Evolutionary conservation across 140 eudicot genomes (phyloP).

Genomic region (Stevia rebaudiana): DNA sequence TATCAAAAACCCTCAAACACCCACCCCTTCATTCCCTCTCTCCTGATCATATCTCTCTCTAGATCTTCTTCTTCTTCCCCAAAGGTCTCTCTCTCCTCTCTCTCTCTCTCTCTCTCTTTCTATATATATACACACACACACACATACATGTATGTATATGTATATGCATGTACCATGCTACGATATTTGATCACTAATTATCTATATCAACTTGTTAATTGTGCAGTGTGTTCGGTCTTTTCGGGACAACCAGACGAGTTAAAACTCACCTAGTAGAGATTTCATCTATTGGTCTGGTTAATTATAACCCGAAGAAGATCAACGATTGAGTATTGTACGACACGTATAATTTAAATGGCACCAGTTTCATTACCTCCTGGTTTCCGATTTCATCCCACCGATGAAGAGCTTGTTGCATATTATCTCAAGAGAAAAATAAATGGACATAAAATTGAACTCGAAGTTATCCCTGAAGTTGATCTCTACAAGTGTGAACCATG

Average conservation of each 20-base stretch:
- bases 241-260: conserved; percentile 28
- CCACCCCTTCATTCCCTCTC: conserved; percentile 29
- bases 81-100: conserved; percentile 42
- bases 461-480: conserved; percentile 96
- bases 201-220: conserved; percentile 9
- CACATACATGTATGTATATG: neutral
- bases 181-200: conserved; percentile 18
- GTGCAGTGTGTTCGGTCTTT: conserved; percentile 32
- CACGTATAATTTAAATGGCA: conserved; percentile 43
- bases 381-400: conserved; percentile 92
- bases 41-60: conserved; percentile 31
- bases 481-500: conserved; percentile 99
- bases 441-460: conserved; percentile 79
- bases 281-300: neutral
- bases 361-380: conserved; percentile 99
- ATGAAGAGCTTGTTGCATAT: conserved; percentile 88
- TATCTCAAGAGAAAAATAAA: conserved; percentile 90
- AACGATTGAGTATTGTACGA: neutral
- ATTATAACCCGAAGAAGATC: conserved; percentile 20
- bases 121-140: neutral
- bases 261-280: conserved; percentile 14
- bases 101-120: conserved; percentile 29
- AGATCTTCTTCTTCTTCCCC: conserved; percentile 35
- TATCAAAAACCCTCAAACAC: conserved; percentile 40
- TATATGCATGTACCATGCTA: neutral